These are phyloP conservation scores for Linnemannia hyalina DNA, from an alignment of 192 early-diverging fungal genomes.

Conservation along the genomic window DNA sequence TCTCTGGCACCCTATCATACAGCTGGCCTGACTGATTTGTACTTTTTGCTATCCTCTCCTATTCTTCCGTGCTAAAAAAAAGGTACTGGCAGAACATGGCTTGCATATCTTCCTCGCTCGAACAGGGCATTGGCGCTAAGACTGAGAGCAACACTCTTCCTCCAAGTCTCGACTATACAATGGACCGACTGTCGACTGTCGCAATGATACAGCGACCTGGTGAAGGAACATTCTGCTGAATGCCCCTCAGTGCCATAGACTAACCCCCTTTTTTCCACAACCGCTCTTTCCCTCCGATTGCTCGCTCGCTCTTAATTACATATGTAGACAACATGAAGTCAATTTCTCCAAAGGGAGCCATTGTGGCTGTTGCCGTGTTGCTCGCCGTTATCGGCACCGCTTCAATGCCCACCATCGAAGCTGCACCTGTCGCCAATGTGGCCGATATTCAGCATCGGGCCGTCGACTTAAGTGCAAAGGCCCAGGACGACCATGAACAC, in stretches of 20 bases:
- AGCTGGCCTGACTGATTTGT: constrained; percentile 48
- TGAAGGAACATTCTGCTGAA: not conserved
- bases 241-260: not conserved
- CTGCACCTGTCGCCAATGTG: constrained; percentile 14
- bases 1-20: constrained; percentile 18
- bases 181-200: not conserved
- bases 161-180: not conserved
- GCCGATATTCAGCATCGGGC: not conserved
- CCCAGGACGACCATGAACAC: not conserved
- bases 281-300: not conserved
- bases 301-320: not conserved
- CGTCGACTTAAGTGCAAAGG: not conserved
- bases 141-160: not conserved
- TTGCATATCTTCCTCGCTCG: not conserved
- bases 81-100: not conserved
- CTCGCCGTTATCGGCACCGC: constrained; percentile 24
- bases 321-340: constrained; percentile 27
- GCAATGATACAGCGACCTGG: not conserved
- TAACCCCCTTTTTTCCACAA: constrained; percentile 8
- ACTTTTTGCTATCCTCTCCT: not conserved
- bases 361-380: constrained; percentile 23
- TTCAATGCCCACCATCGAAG: constrained; percentile 15
- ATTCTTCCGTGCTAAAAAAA: constrained; percentile 4
- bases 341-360: constrained; percentile 11
- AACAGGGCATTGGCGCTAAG: not conserved